Base-by-base conservation (phyloP, 768 basidiomycete genomes). In the Tricholoma hemisulphureum region DNA sequence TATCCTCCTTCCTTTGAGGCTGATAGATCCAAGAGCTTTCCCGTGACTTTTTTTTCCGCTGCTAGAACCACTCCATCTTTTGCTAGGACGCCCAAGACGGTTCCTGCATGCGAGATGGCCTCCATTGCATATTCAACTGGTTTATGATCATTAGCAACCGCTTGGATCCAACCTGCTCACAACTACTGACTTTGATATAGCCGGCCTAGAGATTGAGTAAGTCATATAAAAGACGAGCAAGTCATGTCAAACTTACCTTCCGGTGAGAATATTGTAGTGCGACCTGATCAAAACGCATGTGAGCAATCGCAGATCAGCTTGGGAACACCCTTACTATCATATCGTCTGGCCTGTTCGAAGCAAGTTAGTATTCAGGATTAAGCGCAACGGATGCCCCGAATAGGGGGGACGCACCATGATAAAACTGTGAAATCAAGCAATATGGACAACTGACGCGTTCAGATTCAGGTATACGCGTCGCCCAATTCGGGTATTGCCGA, bases 111-210 rank as follows among this genome's bases (percentile, higher is more conserved):
- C 26, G 95, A 97, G 80, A 98, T 98, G 58, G 95, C 94, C 71
- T 98, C 97, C 93, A 98, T 97, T 43, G 96, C 96, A 83, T 99
- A 99, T 78, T 99, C 96, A 79, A 98, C 96, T 96, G 26, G n/a
- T 49, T n/a, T 14, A 16, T 13, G 14, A 11, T 65, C 7, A 23
- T 61, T 23, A 55, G 48, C 53, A 37, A 59, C 45, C 3, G 37
- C 20, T 54, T 48, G 51, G 18, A 11, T 24, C 43, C 35, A 51
- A 48, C 53, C 48, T 50, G 5, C 8, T 29, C 39, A 10, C 39
- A 32, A 37, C 60, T 54, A 73, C 88, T 73, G 69, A 95, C 95
- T 95, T 80, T 99, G 96, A 74, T 96, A 98, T 56, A 99, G 78
- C 61, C 96, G 93, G 63, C 95, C 95, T 97, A 62, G n/a, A 58